Percentiles rank a stretch among this genome's conserved stretches.
Evolutionary conservation across 148 eudicot species (phyloP).

Genomic region (Arctostaphylos glauca): DNA sequence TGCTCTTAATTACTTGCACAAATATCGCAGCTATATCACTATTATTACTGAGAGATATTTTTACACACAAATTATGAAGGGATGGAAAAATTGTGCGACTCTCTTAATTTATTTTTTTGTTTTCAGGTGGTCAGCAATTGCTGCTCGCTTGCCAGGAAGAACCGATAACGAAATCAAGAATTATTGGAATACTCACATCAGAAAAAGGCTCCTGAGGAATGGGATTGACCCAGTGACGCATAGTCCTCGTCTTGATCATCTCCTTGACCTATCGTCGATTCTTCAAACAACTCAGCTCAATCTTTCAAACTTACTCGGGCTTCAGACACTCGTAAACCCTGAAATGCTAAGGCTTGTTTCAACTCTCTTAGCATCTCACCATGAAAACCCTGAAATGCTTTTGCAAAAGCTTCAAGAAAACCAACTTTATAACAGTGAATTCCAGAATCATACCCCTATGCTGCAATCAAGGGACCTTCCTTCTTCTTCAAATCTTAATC

Average conservation of each 20-base stretch:
- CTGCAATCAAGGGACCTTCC: constrained; percentile 11
- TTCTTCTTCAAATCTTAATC: constrained; percentile 25
- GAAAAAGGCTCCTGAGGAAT: constrained; percentile 78
- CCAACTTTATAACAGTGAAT: constrained; percentile 16
- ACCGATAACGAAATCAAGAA: constrained; percentile 96
- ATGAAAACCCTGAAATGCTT: constrained; percentile 13
- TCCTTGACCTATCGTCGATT: constrained; percentile 69
- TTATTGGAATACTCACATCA: constrained; percentile 93
- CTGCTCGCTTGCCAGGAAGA: constrained; percentile 88
- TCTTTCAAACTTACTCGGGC: constrained; percentile 25
- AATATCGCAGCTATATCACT: neutral
- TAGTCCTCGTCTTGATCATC: constrained; percentile 83
- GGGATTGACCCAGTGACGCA: constrained; percentile 97
- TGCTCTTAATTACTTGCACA: neutral
- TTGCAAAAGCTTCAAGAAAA: constrained; percentile 29
- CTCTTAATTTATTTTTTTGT: neutral
- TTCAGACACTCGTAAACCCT: constrained; percentile 52
- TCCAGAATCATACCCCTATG: constrained; percentile 21
- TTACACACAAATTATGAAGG: neutral
- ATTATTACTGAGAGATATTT: neutral
- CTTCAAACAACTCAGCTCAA: constrained; percentile 53
- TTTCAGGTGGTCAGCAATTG: constrained; percentile 91
- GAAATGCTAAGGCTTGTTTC: constrained; percentile 58
- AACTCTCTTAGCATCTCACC: constrained; percentile 46
- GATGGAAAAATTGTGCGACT: neutral